These are phyloP conservation scores for Lichtheimia hyalospora DNA, from an alignment of 371 early-diverging fungal genomes.

Conservation along the genomic window DNA sequence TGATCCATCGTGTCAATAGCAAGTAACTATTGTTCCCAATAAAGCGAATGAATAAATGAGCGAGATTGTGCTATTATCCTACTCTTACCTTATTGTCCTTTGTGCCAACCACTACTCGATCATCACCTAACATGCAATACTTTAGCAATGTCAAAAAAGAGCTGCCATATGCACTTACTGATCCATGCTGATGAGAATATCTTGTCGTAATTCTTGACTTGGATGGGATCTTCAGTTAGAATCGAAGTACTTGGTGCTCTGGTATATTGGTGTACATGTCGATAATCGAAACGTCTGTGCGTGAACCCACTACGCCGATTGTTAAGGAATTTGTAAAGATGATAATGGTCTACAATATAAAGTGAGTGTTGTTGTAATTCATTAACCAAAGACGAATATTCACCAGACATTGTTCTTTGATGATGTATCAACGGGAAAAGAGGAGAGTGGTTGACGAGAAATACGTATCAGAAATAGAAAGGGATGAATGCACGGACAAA, in stretches of 20 bases:
- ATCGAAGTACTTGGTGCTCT: neutral
- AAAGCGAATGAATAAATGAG: neutral
- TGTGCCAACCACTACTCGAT: slow-evolving; percentile 60
- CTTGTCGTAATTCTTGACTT: slow-evolving; percentile 48
- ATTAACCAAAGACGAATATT: too few relatives aligned
- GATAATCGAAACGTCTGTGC: neutral
- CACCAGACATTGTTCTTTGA: too few relatives aligned
- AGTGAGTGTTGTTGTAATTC: too few relatives aligned
- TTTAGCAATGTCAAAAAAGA: neutral
- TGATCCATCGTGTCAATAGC: slow-evolving; percentile 1
- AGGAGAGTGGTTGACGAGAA: too few relatives aligned
- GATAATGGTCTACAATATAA: neutral
- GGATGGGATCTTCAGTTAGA: slow-evolving; percentile 8
- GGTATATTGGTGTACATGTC: neutral
- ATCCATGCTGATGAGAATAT: slow-evolving; percentile 63
- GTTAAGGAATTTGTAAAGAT: neutral
- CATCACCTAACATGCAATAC: slow-evolving; percentile 11
- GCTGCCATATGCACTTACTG: neutral
- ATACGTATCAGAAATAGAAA: too few relatives aligned
- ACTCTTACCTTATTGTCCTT: slow-evolving; percentile 55
- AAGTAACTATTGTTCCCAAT: slow-evolving; percentile 2
- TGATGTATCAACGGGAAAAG: too few relatives aligned
- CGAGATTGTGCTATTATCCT: neutral
- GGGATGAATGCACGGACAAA: too few relatives aligned
- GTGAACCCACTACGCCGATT: neutral